A percentile compares a stretch with the other conserved stretches of the same genome.
Conservation (phyloP, 176 grass and related monocot species). For the Miscanthus lutarioriparius region DNA sequence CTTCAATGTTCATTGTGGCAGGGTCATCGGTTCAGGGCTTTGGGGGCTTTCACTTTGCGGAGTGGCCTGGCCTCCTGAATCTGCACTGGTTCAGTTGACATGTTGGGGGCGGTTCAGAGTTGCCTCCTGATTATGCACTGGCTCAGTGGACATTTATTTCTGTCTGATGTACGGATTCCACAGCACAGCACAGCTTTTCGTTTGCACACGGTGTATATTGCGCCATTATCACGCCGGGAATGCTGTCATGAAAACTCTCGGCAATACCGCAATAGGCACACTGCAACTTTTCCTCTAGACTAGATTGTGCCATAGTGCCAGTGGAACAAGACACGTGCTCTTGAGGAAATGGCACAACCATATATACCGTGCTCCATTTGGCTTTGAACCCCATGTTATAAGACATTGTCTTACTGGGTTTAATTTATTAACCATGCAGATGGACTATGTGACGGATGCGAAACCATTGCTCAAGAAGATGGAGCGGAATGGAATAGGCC, state of each 20-base stretch:
- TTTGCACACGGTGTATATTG: neutral
- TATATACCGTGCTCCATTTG: neutral
- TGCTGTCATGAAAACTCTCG: neutral
- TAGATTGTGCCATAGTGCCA: too few species aligned
- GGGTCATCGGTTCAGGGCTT: neutral
- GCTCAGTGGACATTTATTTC: neutral
- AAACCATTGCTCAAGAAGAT: conserved; percentile 83
- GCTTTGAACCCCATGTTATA: neutral
- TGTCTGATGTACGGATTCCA: neutral
- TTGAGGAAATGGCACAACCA: neutral
- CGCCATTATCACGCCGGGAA: neutral
- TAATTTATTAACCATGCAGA: conserved; percentile 36
- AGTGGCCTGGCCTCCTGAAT: neutral
- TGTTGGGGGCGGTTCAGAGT: neutral
- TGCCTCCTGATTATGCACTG: too few species aligned
- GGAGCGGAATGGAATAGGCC: conserved; percentile 74
- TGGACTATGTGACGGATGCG: conserved; percentile 88
- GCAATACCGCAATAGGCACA: neutral
- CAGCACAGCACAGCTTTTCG: neutral
- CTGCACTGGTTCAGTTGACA: neutral
- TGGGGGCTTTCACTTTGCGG: neutral
- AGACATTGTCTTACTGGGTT: neutral
- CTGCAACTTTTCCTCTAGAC: too few species aligned
- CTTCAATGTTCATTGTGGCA: neutral
- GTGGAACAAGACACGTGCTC: neutral